Evolutionary conservation across 805 yeast genomes (phyloP).

Genomic region (Candida loeiensis): DNA sequence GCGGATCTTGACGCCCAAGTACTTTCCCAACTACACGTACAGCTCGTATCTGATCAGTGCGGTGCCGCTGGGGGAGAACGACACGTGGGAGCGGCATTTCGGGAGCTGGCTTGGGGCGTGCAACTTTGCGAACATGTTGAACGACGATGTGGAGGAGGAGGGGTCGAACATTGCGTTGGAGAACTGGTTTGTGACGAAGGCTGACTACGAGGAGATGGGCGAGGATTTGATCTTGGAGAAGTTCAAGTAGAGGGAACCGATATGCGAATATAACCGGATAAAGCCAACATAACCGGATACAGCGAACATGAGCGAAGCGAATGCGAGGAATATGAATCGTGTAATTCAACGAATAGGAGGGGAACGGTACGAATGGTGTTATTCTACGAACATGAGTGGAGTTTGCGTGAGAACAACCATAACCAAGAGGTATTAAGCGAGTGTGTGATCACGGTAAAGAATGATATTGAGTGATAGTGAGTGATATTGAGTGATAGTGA

Average conservation of each 20-base stretch:
- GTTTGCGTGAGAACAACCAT: too few species aligned
- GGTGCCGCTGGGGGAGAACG: conserved; percentile 25
- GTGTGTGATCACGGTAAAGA: too few species aligned
- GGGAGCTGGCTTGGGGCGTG: conserved; percentile 75
- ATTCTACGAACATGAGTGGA: too few species aligned
- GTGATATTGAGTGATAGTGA: too few species aligned
- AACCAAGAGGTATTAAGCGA: too few species aligned
- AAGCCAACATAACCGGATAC: too few species aligned
- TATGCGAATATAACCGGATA: too few species aligned
- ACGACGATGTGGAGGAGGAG: conserved; percentile 27
- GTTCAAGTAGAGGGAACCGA: conserved; percentile 23
- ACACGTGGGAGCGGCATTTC: conserved; percentile 50
- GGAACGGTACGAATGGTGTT: too few species aligned
- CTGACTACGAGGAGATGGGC: conserved; percentile 66
- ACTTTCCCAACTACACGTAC: conserved; percentile 44
- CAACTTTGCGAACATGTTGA: conserved; percentile 59
- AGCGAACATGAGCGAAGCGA: not conserved
- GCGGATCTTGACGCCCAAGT: conserved; percentile 38
- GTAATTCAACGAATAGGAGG: too few species aligned
- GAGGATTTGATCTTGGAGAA: conserved; percentile 37
- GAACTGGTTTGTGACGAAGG: conserved; percentile 55
- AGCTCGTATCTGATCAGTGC: conserved; percentile 37
- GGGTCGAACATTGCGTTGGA: conserved; percentile 38
- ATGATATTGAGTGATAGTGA: too few species aligned
- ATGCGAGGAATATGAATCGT: too few species aligned